These are phyloP conservation scores for Xylaria longipes DNA, from an alignment of 495 filamentous ascomycete genomes.

Conservation along the genomic window DNA sequence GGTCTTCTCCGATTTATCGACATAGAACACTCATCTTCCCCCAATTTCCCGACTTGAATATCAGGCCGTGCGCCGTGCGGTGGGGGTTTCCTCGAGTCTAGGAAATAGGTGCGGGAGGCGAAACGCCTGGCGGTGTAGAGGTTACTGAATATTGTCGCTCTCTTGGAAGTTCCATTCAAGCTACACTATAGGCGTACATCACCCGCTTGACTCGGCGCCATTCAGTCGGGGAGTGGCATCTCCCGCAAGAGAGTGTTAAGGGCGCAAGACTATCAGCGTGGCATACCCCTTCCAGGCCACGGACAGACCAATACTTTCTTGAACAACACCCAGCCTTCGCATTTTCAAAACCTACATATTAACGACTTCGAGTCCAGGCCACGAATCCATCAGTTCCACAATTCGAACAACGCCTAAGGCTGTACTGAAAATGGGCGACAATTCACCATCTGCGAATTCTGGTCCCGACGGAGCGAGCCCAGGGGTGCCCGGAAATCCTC, in stretches of 20 bases:
- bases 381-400: constrained; percentile 1
- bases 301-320: constrained; percentile 1
- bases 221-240: not conserved
- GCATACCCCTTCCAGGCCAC: constrained; percentile 4
- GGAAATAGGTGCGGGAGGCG: constrained; percentile 12
- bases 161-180: not conserved
- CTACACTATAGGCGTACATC: not conserved
- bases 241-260: constrained; percentile 8
- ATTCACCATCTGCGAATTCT: constrained; percentile 40
- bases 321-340: constrained; percentile 15
- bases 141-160: constrained; percentile 9
- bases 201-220: constrained; percentile 1
- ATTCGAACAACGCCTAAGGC: not conserved
- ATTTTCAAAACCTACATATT: constrained; percentile 1
- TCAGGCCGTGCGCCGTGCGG: constrained; percentile 9
- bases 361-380: constrained; percentile 9
- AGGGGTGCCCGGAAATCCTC: constrained; percentile 31
- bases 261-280: constrained; percentile 6
- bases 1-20: constrained; percentile 10
- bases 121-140: constrained; percentile 16
- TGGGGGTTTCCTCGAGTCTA: not conserved
- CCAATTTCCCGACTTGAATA: not conserved
- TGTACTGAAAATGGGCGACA: constrained; percentile 48
- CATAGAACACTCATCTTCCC: not conserved
- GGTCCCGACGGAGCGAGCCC: constrained; percentile 42